Evolutionary conservation across 1,284 basidiomycete genomes (phyloP).

Genomic region (Microbotryomycetes sp.): DNA sequence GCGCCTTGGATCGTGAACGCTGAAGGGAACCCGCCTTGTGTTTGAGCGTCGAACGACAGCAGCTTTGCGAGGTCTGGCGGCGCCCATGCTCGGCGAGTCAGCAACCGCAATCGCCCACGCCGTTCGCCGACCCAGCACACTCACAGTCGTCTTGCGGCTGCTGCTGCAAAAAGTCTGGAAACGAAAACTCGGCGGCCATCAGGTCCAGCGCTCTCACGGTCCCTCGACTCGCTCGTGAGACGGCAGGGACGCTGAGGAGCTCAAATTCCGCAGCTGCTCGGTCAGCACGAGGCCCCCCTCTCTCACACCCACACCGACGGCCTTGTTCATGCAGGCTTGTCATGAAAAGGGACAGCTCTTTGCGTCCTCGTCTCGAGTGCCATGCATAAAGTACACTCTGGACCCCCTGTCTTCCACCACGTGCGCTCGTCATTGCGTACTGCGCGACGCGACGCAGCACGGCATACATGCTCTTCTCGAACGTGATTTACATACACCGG

Average conservation of each 20-base stretch:
- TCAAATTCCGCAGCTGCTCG: not conserved
- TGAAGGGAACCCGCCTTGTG: not conserved
- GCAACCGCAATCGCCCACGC: not conserved
- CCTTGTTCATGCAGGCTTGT: no score
- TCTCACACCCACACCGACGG: no score
- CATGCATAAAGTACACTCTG: no score
- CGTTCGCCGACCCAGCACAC: not conserved
- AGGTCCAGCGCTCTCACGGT: not conserved
- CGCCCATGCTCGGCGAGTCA: not conserved
- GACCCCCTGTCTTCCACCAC: no score
- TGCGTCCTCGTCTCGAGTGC: no score
- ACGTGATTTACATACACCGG: no score
- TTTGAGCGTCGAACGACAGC: not conserved
- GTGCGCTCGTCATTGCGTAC: no score
- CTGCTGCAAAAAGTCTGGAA: not conserved
- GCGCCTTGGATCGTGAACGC: not conserved
- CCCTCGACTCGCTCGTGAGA: not conserved
- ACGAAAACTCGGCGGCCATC: not conserved
- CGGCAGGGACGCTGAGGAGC: not conserved
- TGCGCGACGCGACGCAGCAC: no score
- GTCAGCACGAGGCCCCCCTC: no score
- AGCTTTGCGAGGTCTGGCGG: not conserved
- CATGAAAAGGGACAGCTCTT: no score
- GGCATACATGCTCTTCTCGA: no score
- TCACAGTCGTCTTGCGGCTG: not conserved